These are phyloP conservation scores for Verticillium albo-atrum DNA, from an alignment of 2,329 filamentous ascomycete genomes.

Conservation along the genomic window DNA sequence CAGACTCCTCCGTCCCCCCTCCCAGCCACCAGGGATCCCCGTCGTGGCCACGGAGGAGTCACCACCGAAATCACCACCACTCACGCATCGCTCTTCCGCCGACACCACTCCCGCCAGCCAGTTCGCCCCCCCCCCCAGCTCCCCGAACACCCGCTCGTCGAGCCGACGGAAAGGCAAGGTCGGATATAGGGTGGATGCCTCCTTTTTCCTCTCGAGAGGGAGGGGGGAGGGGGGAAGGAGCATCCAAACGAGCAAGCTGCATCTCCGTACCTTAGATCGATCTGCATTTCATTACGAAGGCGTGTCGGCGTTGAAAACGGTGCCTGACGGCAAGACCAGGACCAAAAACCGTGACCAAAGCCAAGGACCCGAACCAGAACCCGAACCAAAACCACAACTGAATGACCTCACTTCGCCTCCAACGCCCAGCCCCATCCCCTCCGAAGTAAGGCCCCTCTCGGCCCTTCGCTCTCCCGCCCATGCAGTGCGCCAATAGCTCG, in stretches of 20 bases:
- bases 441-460: not conserved
- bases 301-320: not conserved
- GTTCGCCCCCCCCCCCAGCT: not conserved
- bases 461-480: not conserved
- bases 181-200: not conserved
- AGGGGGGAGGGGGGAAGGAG: not conserved
- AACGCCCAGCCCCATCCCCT: not conserved
- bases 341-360: no score
- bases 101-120: not conserved
- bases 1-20: not conserved
- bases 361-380: no score
- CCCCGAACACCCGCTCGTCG: not conserved
- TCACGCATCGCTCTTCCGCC: not conserved
- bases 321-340: not conserved
- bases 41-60: conserved; percentile 5
- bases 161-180: not conserved
- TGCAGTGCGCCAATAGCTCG: not conserved
- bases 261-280: no score
- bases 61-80: conserved; percentile 2
- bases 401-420: not conserved
- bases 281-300: no score
- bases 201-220: no score
- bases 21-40: not conserved
- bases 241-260: not conserved
- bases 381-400: no score